These are phyloP conservation scores for Leccinum olivaceopallidum DNA, from an alignment of 768 basidiomycete genomes.

Conservation along the genomic window DNA sequence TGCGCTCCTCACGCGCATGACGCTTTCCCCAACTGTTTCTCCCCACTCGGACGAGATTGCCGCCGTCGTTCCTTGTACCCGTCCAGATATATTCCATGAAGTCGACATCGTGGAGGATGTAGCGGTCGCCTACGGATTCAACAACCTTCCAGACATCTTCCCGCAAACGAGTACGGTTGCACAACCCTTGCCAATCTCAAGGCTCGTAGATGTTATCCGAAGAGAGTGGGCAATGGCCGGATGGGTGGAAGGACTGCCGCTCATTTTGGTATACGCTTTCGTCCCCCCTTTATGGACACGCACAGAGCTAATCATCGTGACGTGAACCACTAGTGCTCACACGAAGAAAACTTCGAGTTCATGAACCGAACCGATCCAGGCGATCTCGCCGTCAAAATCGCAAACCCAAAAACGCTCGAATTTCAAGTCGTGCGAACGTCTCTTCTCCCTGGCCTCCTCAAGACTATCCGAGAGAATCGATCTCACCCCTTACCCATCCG, in stretches of 20 bases:
- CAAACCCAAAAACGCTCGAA: conserved; percentile 96
- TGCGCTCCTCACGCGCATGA: conserved; percentile 81
- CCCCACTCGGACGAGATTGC: conserved; percentile 60
- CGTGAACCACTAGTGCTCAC: conserved; percentile 71
- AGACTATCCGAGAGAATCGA: conserved; percentile 95
- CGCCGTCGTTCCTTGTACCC: conserved; percentile 87
- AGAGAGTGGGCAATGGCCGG: conserved; percentile 92
- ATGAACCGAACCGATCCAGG: conserved; percentile 86
- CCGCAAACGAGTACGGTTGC: conserved; percentile 94
- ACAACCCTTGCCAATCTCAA: conserved; percentile 87
- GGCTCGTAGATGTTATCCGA: conserved; percentile 84
- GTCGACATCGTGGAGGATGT: conserved; percentile 99
- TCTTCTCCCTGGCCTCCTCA: conserved; percentile 92
- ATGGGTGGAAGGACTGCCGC: conserved; percentile 93
- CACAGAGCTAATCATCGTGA: conserved; percentile 7
- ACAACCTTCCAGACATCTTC: conserved; percentile 91
- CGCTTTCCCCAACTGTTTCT: conserved; percentile 56
- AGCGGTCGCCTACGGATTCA: conserved; percentile 97
- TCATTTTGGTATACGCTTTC: conserved; percentile 70
- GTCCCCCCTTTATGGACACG: neutral
- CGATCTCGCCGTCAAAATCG: conserved; percentile 82
- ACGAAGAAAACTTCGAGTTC: conserved; percentile 97
- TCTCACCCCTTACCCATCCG: conserved; percentile 90
- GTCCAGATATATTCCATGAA: conserved; percentile 97
- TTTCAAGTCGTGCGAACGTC: conserved; percentile 98